These are phyloP conservation scores for Platanthera guangdongensis DNA, from an alignment of 106 monocot species.

Conservation along the genomic window DNA sequence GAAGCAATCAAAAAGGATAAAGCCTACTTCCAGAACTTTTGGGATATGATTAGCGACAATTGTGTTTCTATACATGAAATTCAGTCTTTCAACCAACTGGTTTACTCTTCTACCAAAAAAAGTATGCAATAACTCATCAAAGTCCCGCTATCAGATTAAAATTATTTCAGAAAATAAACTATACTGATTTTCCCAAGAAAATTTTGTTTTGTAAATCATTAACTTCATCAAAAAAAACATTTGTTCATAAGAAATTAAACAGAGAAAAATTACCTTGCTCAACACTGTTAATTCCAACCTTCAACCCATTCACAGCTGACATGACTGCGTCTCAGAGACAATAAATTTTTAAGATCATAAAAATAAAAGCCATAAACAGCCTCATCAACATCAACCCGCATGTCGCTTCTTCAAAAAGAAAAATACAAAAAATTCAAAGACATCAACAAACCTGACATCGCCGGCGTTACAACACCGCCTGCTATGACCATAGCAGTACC, in stretches of 20 bases:
- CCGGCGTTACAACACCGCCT: slow-evolving; percentile 87
- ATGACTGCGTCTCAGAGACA: slow-evolving; percentile 35
- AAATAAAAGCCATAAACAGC: not conserved
- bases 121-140: not conserved
- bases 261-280: slow-evolving; percentile 34
- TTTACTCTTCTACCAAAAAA: not conserved
- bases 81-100: not conserved
- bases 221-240: not conserved
- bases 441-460: slow-evolving; percentile 77
- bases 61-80: not conserved
- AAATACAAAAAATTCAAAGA: slow-evolving; percentile 4
- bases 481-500: slow-evolving; percentile 97
- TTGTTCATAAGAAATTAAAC: slow-evolving; percentile 1
- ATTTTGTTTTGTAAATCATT: not conserved
- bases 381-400: not conserved
- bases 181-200: not conserved
- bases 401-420: not conserved
- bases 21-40: not conserved
- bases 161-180: not conserved
- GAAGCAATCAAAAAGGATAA: not conserved
- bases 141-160: not conserved
- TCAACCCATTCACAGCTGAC: slow-evolving; percentile 71
- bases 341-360: slow-evolving; percentile 3
- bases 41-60: not conserved
- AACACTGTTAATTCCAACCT: slow-evolving; percentile 45